These are phyloP conservation scores for Buddleja alternifolia DNA, from an alignment of 257 asterid genomes.

Conservation along the genomic window DNA sequence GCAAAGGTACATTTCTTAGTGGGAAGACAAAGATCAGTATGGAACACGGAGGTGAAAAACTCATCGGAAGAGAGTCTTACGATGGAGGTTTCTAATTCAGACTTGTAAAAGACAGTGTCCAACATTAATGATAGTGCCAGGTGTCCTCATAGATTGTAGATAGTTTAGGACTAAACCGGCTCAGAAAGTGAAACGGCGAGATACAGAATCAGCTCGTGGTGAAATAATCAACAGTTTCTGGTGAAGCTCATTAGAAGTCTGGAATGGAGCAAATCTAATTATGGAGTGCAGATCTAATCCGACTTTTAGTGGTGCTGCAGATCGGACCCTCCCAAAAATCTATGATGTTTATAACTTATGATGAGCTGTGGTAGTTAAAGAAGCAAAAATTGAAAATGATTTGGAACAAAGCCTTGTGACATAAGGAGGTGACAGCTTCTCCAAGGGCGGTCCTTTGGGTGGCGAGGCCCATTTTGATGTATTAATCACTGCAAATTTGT, in stretches of 20 bases:
- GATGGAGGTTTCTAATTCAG: no score
- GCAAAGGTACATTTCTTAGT: no score
- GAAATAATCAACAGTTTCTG: constrained; percentile 38
- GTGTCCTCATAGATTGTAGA: no score
- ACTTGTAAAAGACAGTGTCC: no score
- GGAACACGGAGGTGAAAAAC: no score
- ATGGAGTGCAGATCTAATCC: constrained; percentile 42
- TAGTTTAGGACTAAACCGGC: no score
- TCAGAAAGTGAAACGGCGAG: no score
- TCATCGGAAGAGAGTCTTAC: no score
- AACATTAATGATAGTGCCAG: no score
- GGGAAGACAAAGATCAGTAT: no score
- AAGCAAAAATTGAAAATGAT: constrained; percentile 33
- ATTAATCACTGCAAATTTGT: constrained; percentile 63
- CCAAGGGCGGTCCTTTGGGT: constrained; percentile 36
- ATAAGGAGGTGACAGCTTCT: constrained; percentile 37
- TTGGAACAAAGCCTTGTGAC: constrained; percentile 38
- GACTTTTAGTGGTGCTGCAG: no score
- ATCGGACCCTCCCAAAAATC: constrained; percentile 43
- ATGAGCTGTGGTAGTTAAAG: constrained; percentile 42
- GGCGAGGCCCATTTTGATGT: constrained; percentile 46
- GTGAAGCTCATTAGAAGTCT: constrained; percentile 41
- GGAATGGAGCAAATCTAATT: constrained; percentile 39
- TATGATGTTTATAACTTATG: constrained; percentile 33
- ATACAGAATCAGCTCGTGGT: constrained; percentile 42